Evolutionary conservation across 176 grass and related monocot species (phyloP).

Genomic region (Zea luxurians): DNA sequence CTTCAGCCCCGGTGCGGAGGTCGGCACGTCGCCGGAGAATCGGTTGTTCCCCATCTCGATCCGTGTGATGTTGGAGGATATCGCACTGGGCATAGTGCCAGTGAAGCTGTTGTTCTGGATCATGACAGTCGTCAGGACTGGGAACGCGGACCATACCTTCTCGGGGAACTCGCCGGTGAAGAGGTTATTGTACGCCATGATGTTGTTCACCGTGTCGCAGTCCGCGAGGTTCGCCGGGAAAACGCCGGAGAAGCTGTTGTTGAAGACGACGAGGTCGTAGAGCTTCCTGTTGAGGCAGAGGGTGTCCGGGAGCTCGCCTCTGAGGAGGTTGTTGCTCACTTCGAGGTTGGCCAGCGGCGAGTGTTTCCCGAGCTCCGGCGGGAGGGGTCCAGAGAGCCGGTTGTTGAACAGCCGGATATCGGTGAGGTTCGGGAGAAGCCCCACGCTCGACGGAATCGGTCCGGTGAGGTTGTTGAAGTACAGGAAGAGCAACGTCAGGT

Average conservation of each 20-base stretch:
- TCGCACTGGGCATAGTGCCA: constrained; percentile 36
- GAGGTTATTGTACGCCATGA: constrained; percentile 42
- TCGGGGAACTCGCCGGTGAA: constrained; percentile 49
- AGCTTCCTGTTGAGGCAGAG: constrained; percentile 47
- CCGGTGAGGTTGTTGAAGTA: constrained; percentile 58
- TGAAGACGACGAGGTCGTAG: constrained; percentile 38
- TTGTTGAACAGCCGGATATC: constrained; percentile 60
- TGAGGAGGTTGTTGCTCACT: constrained; percentile 44
- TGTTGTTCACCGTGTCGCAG: constrained; percentile 31
- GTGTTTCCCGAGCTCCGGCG: constrained; percentile 60
- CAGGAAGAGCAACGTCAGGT: constrained; percentile 41
- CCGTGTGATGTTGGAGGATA: constrained; percentile 30
- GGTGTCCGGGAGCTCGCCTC: constrained; percentile 40
- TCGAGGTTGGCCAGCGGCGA: constrained; percentile 58
- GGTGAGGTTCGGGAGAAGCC: constrained; percentile 28
- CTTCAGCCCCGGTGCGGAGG: background rate
- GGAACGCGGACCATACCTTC: constrained; percentile 46
- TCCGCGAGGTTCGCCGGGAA: constrained; percentile 35
- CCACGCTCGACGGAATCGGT: constrained; percentile 53
- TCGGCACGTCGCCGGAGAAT: constrained; percentile 48
- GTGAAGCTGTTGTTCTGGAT: constrained; percentile 54
- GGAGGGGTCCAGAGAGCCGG: constrained; percentile 52
- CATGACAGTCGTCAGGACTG: background rate
- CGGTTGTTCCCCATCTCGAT: constrained; percentile 50
- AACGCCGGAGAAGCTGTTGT: constrained; percentile 47